These are phyloP conservation scores for Crithidia thermophila DNA, from an alignment of 208 protist species.

Conservation along the genomic window DNA sequence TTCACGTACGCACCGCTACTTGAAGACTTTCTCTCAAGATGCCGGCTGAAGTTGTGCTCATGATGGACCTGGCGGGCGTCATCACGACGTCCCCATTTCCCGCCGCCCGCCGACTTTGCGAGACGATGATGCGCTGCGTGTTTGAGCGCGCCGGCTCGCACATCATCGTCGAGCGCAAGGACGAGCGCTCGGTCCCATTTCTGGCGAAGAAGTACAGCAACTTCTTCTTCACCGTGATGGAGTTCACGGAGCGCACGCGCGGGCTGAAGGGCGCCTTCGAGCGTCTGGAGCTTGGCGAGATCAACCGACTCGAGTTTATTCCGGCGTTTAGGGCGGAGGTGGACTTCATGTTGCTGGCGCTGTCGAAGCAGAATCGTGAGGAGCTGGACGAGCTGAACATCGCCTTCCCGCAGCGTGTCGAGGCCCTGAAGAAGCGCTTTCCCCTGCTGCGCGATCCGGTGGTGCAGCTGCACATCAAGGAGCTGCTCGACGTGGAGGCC, in stretches of 20 bases:
- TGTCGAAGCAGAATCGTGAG: conserved; percentile 60
- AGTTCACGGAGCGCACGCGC: conserved; percentile 65
- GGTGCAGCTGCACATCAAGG: conserved; percentile 62
- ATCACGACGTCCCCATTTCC: conserved; percentile 71
- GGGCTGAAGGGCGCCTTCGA: conserved; percentile 57
- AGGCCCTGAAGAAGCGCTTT: conserved; percentile 54
- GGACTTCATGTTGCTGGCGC: conserved; percentile 60
- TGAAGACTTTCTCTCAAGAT: conserved; percentile 28
- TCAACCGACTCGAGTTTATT: conserved; percentile 74
- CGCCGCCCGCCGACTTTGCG: conserved; percentile 61
- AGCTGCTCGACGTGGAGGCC: conserved; percentile 70
- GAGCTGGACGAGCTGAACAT: conserved; percentile 65
- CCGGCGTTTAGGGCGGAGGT: conserved; percentile 55
- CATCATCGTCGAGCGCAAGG: conserved; percentile 41
- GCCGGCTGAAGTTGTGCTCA: conserved; percentile 76
- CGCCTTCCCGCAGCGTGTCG: conserved; percentile 55
- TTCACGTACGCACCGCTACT: conserved; percentile 3
- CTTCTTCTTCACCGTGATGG: conserved; percentile 67
- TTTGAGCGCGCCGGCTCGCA: conserved; percentile 67
- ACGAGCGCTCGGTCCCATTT: conserved; percentile 43
- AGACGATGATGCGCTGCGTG: conserved; percentile 74
- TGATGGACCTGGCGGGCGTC: conserved; percentile 78
- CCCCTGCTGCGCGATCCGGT: conserved; percentile 66
- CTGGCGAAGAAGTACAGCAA: conserved; percentile 73
- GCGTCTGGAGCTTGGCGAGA: conserved; percentile 73